Base-by-base conservation (phyloP, 2,329 filamentous ascomycete species). In the Annulohypoxylon truncatum region DNA sequence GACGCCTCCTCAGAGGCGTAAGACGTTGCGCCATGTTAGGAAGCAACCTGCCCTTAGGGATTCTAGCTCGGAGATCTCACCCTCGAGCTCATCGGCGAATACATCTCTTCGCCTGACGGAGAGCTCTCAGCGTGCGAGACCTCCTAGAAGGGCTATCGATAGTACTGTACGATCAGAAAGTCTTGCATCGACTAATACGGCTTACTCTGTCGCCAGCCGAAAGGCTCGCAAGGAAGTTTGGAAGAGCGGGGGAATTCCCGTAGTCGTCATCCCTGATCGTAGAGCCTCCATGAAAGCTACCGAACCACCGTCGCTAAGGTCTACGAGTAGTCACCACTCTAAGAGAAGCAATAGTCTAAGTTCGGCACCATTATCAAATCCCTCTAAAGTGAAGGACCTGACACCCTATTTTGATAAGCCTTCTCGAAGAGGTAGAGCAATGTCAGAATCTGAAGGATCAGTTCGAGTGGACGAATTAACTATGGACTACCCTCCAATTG, bases 231-330 rank as follows among this genome's bases (percentile, higher is more conserved):
- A 84, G 13, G 86, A 89, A 29, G 79, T 90, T 2, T 83, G 84
- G 80, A 89, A 85, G 68, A 85, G 77, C 56, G 88, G 88, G 6
- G 87, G 81, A 2, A 87, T 90, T 8, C 88, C 88, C 1, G 88
- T 90, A 6, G 82, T 89, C 5, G 81, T 90, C 18, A 84, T 90
- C 53, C 88, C 88, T 5, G 84, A 86, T 59, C 85, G 88, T 13
- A 80, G 77, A 13, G 85, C 87, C 5, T 89, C 87, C 2, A 77
- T 82, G 9, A 84, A 83, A 63, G 82, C 84, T 6, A 80, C 73
- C 55, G 81, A 80, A 33, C 79, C 86, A 29, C 85, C 84, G 3
- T 89, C 87, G 1, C 77, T 89, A 13, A 83, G 87, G 59, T 90
- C 88, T 18, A 86, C 83, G n/a, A 89, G 85, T 66, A 90, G 87